Percentiles rank a stretch among this genome's conserved stretches.
phyloP scores from a whole-genome alignment of 2,329 filamentous ascomycete genomes.

The Verticillium isaacii region DNA sequence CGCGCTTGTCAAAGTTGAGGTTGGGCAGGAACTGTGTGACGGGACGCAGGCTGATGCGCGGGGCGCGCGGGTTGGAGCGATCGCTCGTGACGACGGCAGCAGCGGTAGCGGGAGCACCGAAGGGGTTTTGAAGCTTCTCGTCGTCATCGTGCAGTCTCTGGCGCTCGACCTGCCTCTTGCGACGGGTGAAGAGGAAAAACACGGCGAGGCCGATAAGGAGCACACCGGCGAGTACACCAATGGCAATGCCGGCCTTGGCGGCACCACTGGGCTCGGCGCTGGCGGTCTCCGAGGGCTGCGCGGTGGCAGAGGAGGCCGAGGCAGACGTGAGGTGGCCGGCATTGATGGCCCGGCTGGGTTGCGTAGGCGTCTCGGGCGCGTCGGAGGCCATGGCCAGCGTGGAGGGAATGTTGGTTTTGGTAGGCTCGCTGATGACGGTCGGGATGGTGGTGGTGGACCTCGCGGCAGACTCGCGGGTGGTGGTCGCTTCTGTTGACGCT shows the following conservation, averaged over 20 bases:
- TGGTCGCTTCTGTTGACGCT: not conserved
- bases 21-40: conserved; percentile 78
- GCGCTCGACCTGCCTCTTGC: conserved; percentile 61
- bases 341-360: conserved; percentile 24
- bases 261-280: conserved; percentile 13
- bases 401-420: conserved; percentile 11
- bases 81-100: conserved; percentile 3
- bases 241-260: conserved; percentile 74
- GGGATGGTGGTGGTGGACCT: conserved; percentile 16
- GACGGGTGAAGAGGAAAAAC: conserved; percentile 65
- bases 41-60: conserved; percentile 79
- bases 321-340: conserved; percentile 13
- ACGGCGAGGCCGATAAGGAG: conserved; percentile 62
- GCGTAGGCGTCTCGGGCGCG: conserved; percentile 18
- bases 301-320: conserved; percentile 4
- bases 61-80: conserved; percentile 44
- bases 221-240: conserved; percentile 71
- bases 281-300: conserved; percentile 9
- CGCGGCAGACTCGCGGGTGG: not conserved
- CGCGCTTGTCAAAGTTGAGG: conserved; percentile 46
- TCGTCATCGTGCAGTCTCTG: conserved; percentile 46
- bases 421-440: conserved; percentile 20
- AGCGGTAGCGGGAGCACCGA: conserved; percentile 25
- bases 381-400: conserved; percentile 21
- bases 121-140: conserved; percentile 55